These are phyloP conservation scores for Metschnikowia shivogae DNA, from an alignment of 805 yeast genomes.

Conservation along the genomic window DNA sequence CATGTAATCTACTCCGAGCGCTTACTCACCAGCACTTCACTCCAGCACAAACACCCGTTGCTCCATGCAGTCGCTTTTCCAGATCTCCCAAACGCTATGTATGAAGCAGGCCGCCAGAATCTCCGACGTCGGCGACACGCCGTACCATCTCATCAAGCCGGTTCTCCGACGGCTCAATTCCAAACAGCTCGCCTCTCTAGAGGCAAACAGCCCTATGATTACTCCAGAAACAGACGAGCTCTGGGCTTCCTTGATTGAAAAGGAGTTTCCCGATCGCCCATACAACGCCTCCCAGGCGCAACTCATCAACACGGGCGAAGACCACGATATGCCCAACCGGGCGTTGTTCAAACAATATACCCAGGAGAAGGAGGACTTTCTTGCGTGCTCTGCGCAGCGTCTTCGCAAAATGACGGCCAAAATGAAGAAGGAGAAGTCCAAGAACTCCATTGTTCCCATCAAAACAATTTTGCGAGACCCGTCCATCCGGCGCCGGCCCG, in stretches of 20 bases:
- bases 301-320: constrained; percentile 4
- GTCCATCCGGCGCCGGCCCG: constrained; percentile 12
- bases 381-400: constrained; percentile 42
- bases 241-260: constrained; percentile 42
- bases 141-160: constrained; percentile 47
- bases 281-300: constrained; percentile 4
- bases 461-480: constrained; percentile 16
- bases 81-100: constrained; percentile 14
- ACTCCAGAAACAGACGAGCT: constrained; percentile 39
- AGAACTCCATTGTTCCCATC: constrained; percentile 33
- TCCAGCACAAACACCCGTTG: neutral
- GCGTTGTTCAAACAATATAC: constrained; percentile 37
- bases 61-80: constrained; percentile 12
- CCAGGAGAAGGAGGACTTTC: constrained; percentile 40
- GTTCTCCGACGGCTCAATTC: constrained; percentile 40
- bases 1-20: constrained; percentile 1
- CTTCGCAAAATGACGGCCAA: constrained; percentile 40
- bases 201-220: constrained; percentile 40
- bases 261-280: constrained; percentile 49
- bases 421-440: constrained; percentile 37
- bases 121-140: constrained; percentile 20
- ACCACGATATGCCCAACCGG: constrained; percentile 29
- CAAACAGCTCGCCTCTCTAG: constrained; percentile 40
- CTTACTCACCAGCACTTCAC: neutral
- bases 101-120: constrained; percentile 15